Evolutionary conservation across 1,139 yeast genomes (phyloP).

Genomic region (Debaryomyces nepalensis): DNA sequence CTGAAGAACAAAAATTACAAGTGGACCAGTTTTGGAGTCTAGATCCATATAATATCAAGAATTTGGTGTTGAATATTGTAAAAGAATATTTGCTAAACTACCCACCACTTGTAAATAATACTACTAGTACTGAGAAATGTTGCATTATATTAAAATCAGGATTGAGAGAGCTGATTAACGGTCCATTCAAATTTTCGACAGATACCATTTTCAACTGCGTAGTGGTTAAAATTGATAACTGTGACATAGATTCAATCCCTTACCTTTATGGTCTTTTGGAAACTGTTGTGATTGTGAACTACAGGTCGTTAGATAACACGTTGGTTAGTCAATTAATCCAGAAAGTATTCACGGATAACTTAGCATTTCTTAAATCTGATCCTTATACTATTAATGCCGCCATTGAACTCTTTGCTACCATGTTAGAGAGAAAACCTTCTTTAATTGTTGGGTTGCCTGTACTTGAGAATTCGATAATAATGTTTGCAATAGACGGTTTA

Average conservation of each 20-base stretch:
- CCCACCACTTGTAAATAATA: conserved; percentile 32
- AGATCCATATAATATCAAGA: conserved; percentile 50
- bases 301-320: conserved; percentile 31
- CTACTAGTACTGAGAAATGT: conserved; percentile 57
- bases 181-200: conserved; percentile 61
- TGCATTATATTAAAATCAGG: conserved; percentile 62
- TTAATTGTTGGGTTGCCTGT: conserved; percentile 43
- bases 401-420: conserved; percentile 46
- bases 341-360: conserved; percentile 34
- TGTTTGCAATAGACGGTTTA: conserved; percentile 51
- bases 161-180: conserved; percentile 54
- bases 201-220: conserved; percentile 51
- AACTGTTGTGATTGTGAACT: conserved; percentile 43
- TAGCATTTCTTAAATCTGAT: conserved; percentile 48
- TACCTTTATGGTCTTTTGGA: conserved; percentile 47
- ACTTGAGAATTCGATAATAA: conserved; percentile 41
- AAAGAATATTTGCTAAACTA: conserved; percentile 48
- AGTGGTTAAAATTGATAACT: conserved; percentile 37
- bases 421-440: conserved; percentile 56
- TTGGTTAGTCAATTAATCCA: conserved; percentile 33
- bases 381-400: conserved; percentile 57
- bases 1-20: conserved; percentile 28
- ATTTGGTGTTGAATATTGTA: conserved; percentile 44
- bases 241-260: conserved; percentile 39
- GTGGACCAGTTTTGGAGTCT: conserved; percentile 40